Evolutionary conservation across 441 rosid species (phyloP), one percentile per base, ranked within the genome.

Genomic region (Erodium trifolium): DNA sequence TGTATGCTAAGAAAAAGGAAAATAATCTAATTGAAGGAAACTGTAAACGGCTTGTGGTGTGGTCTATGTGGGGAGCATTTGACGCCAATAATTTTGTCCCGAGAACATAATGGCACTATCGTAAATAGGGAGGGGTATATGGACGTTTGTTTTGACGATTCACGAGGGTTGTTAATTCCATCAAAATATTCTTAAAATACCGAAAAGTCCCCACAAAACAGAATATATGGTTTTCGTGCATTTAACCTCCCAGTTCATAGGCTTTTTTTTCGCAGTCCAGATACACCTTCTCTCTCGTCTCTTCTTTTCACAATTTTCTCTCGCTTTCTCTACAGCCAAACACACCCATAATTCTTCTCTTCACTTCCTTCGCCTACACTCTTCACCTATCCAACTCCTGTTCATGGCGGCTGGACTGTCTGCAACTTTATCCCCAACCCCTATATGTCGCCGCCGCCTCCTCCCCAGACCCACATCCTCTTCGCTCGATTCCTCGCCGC

Each of bases 401-500:
- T 13, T 75, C 49, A 93, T 93, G 99, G 96, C 88, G 77, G 87
- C 85, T 6, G 88, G 88, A 11, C 80, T 85, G 43, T 82, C 86
- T 67, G 75, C 89, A 73, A 71, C 87, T 69, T 12, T 6, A 14
- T 0, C 57, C 55, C 55, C 55, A 12, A 12, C 55, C 2, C 55
- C 55, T 11, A 0, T n/a, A 10, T 4, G 4, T 4, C 59, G 8
- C 64, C 64, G 64, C 63, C 71, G 34, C 77, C 75, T 70, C 64
- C 75, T 57, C 77, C 78, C 10, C 23, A 74, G 5, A 67, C 71
- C 60, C 73, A 73, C 62, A 4, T 5, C 17, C 18, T 4, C 57
- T 39, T 9, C 45, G 47, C 64, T 0, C 55, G 31, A 12, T 34
- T 5, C 10, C 13, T 19, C 17, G 63, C 60, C 57, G 27, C 27